phyloP scores from a whole-genome alignment of 768 basidiomycete species.

The Pisolithus marmoratus region DNA sequence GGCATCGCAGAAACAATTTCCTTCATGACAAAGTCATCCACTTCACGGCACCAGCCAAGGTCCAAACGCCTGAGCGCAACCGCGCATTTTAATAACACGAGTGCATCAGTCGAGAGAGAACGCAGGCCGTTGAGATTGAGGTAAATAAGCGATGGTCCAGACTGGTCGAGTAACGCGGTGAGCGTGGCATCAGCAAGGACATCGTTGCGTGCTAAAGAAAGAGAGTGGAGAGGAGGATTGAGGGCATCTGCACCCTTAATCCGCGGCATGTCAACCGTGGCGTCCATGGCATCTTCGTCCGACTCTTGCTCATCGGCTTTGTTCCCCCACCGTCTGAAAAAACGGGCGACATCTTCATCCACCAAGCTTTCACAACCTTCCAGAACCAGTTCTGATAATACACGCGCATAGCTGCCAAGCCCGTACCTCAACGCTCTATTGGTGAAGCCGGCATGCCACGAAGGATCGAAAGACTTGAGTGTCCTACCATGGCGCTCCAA shows the following conservation, averaged over 20 bases:
- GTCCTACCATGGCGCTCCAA: constrained; percentile 48
- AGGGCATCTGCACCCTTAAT: constrained; percentile 8
- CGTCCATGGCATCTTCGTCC: constrained; percentile 14
- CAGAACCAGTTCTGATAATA: constrained; percentile 50
- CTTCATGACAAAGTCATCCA: constrained; percentile 81
- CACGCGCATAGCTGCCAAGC: constrained; percentile 41
- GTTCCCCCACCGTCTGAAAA: constrained; percentile 56
- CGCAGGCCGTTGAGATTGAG: constrained; percentile 80
- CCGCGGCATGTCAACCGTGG: constrained; percentile 4
- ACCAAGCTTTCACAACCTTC: constrained; percentile 56
- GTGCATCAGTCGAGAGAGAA: constrained; percentile 43
- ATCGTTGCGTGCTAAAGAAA: constrained; percentile 65
- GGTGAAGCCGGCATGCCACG: constrained; percentile 57
- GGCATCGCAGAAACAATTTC: constrained; percentile 47
- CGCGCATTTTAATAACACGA: constrained; percentile 34
- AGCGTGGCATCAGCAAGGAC: constrained; percentile 51
- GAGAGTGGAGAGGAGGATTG: constrained; percentile 41
- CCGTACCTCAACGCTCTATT: constrained; percentile 59
- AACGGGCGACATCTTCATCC: constrained; percentile 59
- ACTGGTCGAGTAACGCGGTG: constrained; percentile 59
- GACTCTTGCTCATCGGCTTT: constrained; percentile 11
- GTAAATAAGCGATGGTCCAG: constrained; percentile 47
- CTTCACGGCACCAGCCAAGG: constrained; percentile 77
- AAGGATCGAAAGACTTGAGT: constrained; percentile 63
- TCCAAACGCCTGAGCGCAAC: constrained; percentile 56